A percentile compares a stretch with the other conserved stretches of the same genome.
Evolutionary conservation across 116 monocot species (phyloP).

Genomic region (Zostera marina): DNA sequence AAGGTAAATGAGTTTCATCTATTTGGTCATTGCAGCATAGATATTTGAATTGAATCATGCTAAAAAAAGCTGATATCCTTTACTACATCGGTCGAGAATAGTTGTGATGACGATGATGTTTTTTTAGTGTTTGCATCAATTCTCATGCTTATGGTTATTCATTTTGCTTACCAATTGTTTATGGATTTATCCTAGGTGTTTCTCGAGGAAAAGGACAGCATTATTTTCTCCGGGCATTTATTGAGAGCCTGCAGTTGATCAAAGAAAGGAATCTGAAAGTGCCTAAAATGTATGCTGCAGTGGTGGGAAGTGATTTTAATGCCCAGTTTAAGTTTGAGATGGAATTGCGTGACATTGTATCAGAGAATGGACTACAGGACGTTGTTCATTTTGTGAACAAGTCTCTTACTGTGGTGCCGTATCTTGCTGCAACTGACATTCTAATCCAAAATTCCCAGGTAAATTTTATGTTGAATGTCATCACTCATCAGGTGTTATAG

Average conservation of each 20-base stretch:
- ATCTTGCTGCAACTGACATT: slow-evolving; percentile 86
- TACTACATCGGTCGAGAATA: too few relatives aligned
- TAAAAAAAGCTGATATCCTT: too few relatives aligned
- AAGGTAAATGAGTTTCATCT: too few relatives aligned
- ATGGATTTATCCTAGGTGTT: slow-evolving; percentile 56
- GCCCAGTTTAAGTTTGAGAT: slow-evolving; percentile 73
- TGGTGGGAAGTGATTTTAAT: slow-evolving; percentile 90
- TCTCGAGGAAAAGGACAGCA: slow-evolving; percentile 97
- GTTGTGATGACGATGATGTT: background rate
- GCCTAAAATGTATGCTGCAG: slow-evolving; percentile 64
- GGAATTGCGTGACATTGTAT: slow-evolving; percentile 61
- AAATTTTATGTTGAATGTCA: slow-evolving; percentile 6
- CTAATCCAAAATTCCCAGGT: slow-evolving; percentile 99
- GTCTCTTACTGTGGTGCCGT: slow-evolving; percentile 75
- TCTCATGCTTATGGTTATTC: background rate
- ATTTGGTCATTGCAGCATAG: too few relatives aligned
- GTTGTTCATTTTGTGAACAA: slow-evolving; percentile 92
- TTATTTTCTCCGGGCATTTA: slow-evolving; percentile 76
- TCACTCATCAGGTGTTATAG: background rate
- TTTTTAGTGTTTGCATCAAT: background rate
- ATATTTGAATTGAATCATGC: too few relatives aligned
- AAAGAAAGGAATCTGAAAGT: slow-evolving; percentile 61
- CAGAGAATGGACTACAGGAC: slow-evolving; percentile 47
- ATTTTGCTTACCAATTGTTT: background rate
- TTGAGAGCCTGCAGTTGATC: slow-evolving; percentile 68